Conservation (phyloP, 306 rosid genomes). For the Trifolium fragiferum region DNA sequence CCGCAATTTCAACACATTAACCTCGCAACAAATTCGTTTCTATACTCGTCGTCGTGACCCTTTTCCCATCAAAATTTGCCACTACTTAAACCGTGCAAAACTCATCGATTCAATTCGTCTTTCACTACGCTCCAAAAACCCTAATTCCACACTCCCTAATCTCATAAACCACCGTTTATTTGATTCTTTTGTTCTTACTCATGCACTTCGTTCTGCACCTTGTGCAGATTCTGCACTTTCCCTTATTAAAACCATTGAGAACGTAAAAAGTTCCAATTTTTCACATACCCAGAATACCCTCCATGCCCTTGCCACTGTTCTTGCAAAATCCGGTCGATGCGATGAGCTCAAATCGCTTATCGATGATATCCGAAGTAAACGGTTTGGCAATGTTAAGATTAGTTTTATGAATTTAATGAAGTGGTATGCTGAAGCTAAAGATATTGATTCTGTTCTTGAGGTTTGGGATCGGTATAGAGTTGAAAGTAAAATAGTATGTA, state of each 20-base stretch:
- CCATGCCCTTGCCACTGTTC: slow-evolving; percentile 72
- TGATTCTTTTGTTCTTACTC: slow-evolving; percentile 72
- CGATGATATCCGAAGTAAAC: slow-evolving; percentile 51
- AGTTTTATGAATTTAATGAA: slow-evolving; percentile 72
- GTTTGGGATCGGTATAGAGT: slow-evolving; percentile 64
- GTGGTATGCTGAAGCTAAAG: slow-evolving; percentile 67
- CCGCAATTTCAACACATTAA: slow-evolving; percentile 36
- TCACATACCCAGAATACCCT: slow-evolving; percentile 69
- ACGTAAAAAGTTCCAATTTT: slow-evolving; percentile 39
- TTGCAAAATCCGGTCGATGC: slow-evolving; percentile 60
- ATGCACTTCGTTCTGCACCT: slow-evolving; percentile 76
- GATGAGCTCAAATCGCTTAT: slow-evolving; percentile 62
- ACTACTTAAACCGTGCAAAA: slow-evolving; percentile 78
- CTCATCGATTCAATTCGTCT: slow-evolving; percentile 81
- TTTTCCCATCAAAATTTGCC: slow-evolving; percentile 68
- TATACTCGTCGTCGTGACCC: slow-evolving; percentile 58
- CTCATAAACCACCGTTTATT: slow-evolving; percentile 55
- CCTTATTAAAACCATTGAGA: slow-evolving; percentile 49
- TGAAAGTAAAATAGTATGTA: slow-evolving; percentile 40
- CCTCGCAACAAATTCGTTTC: slow-evolving; percentile 53
- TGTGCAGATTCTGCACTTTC: slow-evolving; percentile 72
- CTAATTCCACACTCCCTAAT: slow-evolving; percentile 57
- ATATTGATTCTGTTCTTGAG: slow-evolving; percentile 61
- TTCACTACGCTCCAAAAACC: slow-evolving; percentile 54
- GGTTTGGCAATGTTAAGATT: slow-evolving; percentile 49